These are phyloP conservation scores for Nannizziopsis barbatae DNA, from an alignment of 2,329 filamentous ascomycete genomes.

Conservation along the genomic window DNA sequence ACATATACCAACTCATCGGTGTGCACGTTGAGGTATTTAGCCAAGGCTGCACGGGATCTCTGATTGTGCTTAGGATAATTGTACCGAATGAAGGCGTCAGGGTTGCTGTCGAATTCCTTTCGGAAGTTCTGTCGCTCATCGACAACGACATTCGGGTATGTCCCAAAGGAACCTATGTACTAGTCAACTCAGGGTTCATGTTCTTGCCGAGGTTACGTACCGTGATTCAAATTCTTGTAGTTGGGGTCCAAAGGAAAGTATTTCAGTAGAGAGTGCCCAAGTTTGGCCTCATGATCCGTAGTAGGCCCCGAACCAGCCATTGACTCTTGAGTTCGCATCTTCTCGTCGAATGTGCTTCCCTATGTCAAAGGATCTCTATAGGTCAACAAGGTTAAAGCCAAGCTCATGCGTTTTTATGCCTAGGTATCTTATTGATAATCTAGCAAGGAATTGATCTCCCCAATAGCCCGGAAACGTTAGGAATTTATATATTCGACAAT, in stretches of 20 bases:
- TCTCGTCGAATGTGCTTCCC: not conserved
- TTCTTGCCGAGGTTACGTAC: constrained; percentile 34
- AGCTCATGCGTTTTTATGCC: too few relatives aligned
- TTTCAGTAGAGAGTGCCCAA: constrained; percentile 46
- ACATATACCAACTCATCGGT: constrained; percentile 62
- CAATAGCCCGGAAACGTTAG: too few relatives aligned
- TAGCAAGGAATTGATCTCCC: too few relatives aligned
- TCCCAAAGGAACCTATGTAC: constrained; percentile 58
- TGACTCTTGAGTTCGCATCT: constrained; percentile 4
- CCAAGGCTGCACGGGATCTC: constrained; percentile 52
- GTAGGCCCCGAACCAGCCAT: not conserved
- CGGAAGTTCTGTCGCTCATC: constrained; percentile 53
- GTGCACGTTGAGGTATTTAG: constrained; percentile 55
- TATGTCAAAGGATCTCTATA: not conserved
- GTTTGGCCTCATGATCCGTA: constrained; percentile 24
- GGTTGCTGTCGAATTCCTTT: constrained; percentile 52
- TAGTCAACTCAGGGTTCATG: not conserved
- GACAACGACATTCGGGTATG: constrained; percentile 54
- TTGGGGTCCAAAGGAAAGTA: constrained; percentile 58
- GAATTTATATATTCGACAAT: not conserved
- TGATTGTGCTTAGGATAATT: constrained; percentile 53
- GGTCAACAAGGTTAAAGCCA: too few relatives aligned
- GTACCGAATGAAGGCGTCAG: constrained; percentile 68
- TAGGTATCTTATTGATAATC: too few relatives aligned
- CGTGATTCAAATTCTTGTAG: constrained; percentile 70